phyloP scores from a whole-genome alignment of 768 basidiomycete genomes.

The Collybia nuda region DNA sequence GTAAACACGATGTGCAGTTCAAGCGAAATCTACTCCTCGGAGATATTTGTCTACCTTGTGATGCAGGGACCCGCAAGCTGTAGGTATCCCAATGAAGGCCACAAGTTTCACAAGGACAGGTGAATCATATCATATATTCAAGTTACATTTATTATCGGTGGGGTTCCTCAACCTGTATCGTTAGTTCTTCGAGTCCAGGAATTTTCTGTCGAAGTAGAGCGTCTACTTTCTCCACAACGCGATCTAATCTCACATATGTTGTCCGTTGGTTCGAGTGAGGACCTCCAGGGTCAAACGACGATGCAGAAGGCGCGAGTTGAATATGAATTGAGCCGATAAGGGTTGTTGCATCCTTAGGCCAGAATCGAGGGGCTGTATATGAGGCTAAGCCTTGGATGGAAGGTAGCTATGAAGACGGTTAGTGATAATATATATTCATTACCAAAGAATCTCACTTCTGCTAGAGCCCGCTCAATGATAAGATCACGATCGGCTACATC shows the following conservation, averaged over 20 bases:
- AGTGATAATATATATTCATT: not conserved
- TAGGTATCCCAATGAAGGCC: too few species aligned
- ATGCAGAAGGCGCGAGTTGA: conserved; percentile 68
- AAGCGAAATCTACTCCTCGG: too few species aligned
- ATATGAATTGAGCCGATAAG: conserved; percentile 92
- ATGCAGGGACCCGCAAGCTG: too few species aligned
- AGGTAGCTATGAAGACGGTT: conserved; percentile 52
- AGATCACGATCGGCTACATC: conserved; percentile 71
- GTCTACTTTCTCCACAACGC: conserved; percentile 77
- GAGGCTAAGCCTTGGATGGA: conserved; percentile 79
- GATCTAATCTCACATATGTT: conserved; percentile 64
- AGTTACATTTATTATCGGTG: too few species aligned
- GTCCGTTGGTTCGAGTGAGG: conserved; percentile 46
- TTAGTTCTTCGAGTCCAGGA: conserved; percentile 82
- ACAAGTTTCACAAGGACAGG: too few species aligned
- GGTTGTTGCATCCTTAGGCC: conserved; percentile 89
- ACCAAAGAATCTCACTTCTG: conserved; percentile 48
- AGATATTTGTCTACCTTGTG: too few species aligned
- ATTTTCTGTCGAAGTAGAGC: conserved; percentile 69
- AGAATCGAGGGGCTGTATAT: conserved; percentile 83
- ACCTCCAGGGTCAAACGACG: conserved; percentile 53
- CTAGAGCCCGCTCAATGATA: conserved; percentile 56
- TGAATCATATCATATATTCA: too few species aligned
- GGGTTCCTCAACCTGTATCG: conserved; percentile 76
- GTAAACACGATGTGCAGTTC: too few species aligned